These are phyloP conservation scores for Arbutus unedo DNA, from an alignment of 148 eudicot species.

Conservation along the genomic window DNA sequence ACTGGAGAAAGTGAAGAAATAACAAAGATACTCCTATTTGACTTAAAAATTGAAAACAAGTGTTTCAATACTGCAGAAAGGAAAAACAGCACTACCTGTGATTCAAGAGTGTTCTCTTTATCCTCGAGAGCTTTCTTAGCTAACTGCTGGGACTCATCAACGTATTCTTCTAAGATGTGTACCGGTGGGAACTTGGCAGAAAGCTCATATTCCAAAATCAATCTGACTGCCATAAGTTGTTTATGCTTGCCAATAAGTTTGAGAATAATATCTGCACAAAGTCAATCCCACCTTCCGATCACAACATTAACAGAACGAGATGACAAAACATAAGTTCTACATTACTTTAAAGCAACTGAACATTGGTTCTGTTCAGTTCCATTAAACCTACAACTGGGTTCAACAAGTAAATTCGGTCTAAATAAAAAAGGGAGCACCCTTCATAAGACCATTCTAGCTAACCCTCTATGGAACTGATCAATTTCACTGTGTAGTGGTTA, in stretches of 20 bases:
- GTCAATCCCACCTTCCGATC: neutral
- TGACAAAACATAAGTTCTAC: too few relatives aligned
- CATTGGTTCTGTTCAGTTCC: neutral
- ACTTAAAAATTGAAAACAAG: neutral
- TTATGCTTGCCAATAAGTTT: slow-evolving; percentile 35
- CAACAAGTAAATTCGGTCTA: neutral
- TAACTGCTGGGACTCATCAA: slow-evolving; percentile 24
- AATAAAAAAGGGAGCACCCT: neutral
- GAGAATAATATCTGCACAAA: slow-evolving; percentile 26
- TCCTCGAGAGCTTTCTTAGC: slow-evolving; percentile 25
- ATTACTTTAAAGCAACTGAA: neutral
- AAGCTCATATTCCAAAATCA: slow-evolving; percentile 32
- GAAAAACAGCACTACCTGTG: slow-evolving; percentile 22
- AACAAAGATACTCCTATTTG: neutral
- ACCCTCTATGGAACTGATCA: neutral
- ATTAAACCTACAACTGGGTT: neutral
- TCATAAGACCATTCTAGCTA: neutral
- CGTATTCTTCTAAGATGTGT: slow-evolving; percentile 29
- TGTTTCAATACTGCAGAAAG: neutral
- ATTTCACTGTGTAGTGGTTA: neutral
- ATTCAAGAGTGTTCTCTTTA: slow-evolving; percentile 18
- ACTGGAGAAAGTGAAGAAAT: slow-evolving; percentile 6
- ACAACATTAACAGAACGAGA: neutral
- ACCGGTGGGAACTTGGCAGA: slow-evolving; percentile 40
- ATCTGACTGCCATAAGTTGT: slow-evolving; percentile 37